Percentiles rank a stretch among this genome's conserved stretches.
These are phyloP conservation scores for Paramecium octaurelia DNA, from an alignment of 73 alveolate species.

Conservation along the genomic window DNA sequence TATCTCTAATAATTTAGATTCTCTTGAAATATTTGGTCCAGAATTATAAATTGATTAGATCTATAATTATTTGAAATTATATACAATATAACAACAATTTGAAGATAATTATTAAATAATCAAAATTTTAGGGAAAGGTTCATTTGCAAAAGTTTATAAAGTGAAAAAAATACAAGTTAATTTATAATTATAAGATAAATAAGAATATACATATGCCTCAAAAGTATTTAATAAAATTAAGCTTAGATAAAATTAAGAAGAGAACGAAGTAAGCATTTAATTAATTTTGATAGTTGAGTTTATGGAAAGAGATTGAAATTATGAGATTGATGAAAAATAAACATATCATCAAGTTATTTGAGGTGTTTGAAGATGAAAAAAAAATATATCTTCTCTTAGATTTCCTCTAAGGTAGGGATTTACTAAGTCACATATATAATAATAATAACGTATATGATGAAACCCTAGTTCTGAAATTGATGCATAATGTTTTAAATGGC, in stretches of 20 bases:
- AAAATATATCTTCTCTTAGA: neutral
- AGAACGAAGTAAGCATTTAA: neutral
- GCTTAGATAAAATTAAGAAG: neutral
- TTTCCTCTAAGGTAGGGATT: constrained; percentile 16
- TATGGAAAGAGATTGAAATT: constrained; percentile 15
- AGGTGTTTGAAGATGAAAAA: neutral
- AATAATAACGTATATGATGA: neutral
- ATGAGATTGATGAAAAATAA: neutral
- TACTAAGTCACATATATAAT: neutral
- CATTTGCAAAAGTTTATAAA: constrained; percentile 89
- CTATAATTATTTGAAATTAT: neutral
- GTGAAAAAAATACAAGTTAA: constrained; percentile 63
- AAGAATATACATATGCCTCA: neutral
- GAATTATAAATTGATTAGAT: neutral
- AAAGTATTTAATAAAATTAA: neutral
- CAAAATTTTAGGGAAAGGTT: constrained; percentile 79
- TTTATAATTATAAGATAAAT: neutral
- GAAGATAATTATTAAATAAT: neutral
- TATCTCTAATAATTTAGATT: neutral
- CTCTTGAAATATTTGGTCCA: neutral
- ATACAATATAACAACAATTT: neutral
- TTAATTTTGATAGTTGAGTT: neutral
- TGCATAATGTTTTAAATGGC: neutral
- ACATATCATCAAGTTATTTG: neutral
- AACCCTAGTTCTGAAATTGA: neutral